phyloP scores from a whole-genome alignment of 495 filamentous ascomycete species.

The Lophiotrema nucula region DNA sequence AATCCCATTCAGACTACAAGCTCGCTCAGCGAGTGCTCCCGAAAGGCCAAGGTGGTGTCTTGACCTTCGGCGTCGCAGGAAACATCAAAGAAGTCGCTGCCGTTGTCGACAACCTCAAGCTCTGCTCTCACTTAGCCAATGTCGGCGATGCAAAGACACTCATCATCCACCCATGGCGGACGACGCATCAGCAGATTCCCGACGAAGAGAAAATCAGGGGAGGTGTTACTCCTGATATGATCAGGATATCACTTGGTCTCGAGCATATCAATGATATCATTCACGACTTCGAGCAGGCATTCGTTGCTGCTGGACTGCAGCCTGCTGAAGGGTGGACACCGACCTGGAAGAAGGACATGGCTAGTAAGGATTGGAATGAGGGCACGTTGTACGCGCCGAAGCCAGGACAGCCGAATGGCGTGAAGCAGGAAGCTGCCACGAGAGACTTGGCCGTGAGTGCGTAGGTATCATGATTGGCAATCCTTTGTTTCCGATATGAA shows the following conservation, averaged over 20 bases:
- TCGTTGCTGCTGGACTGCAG: slow-evolving; percentile 41
- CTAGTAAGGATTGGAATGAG: slow-evolving; percentile 21
- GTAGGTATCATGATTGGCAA: too few relatives aligned
- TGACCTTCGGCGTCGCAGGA: slow-evolving; percentile 46
- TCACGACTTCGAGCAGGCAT: slow-evolving; percentile 47
- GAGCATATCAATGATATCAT: slow-evolving; percentile 47
- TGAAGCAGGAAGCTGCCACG: background rate
- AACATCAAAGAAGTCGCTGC: slow-evolving; percentile 45
- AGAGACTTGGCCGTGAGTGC: background rate
- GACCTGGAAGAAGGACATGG: slow-evolving; percentile 26
- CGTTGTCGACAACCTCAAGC: slow-evolving; percentile 47
- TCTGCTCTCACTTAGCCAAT: slow-evolving; percentile 45
- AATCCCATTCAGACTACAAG: slow-evolving; percentile 45
- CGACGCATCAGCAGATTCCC: slow-evolving; percentile 47
- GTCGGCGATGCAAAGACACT: slow-evolving; percentile 48
- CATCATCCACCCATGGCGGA: slow-evolving; percentile 47
- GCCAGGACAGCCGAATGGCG: background rate
- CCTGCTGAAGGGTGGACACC: slow-evolving; percentile 14
- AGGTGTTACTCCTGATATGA: slow-evolving; percentile 45
- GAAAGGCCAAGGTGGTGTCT: slow-evolving; percentile 43
- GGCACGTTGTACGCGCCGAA: slow-evolving; percentile 23
- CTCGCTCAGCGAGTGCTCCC: slow-evolving; percentile 40
- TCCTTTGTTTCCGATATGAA: too few relatives aligned
- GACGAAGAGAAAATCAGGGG: slow-evolving; percentile 48
- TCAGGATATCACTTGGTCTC: slow-evolving; percentile 44